These are phyloP conservation scores for Massospora cicadina DNA, from an alignment of 371 early-diverging fungal genomes.

Conservation along the genomic window DNA sequence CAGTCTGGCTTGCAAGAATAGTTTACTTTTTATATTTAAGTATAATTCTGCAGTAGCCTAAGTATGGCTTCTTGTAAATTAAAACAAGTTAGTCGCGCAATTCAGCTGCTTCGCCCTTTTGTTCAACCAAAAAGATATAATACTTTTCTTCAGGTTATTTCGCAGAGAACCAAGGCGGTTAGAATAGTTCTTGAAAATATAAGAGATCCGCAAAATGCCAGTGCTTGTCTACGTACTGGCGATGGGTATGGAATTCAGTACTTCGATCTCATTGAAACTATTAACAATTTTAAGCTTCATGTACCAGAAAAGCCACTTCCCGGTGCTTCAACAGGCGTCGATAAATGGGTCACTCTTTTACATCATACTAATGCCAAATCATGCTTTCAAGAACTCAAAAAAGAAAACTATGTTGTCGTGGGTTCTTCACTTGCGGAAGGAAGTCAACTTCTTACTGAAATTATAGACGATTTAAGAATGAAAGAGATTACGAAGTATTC, in stretches of 20 bases:
- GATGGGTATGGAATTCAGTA: conserved; percentile 11
- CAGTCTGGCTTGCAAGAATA: too few relatives aligned
- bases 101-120: neutral
- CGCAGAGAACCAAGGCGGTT: neutral
- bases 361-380: neutral
- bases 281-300: conserved; percentile 6
- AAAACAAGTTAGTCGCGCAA: neutral
- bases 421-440: neutral
- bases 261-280: conserved; percentile 3
- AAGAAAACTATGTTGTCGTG: neutral
- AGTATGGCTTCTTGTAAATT: too few relatives aligned
- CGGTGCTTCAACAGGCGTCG: neutral
- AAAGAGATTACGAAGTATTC: neutral
- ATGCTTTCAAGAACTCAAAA: conserved; percentile 5
- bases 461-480: conserved; percentile 4
- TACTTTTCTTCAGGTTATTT: neutral
- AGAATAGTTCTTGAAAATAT: conserved; percentile 7
- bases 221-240: conserved; percentile 10
- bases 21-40: too few relatives aligned
- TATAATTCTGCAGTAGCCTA: too few relatives aligned
- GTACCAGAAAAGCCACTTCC: neutral
- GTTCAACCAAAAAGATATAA: neutral
- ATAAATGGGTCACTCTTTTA: conserved; percentile 6
- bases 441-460: neutral
- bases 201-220: conserved; percentile 6